Conservation (phyloP, 2,329 filamentous ascomycete genomes). For the Fusarium nanum region DNA sequence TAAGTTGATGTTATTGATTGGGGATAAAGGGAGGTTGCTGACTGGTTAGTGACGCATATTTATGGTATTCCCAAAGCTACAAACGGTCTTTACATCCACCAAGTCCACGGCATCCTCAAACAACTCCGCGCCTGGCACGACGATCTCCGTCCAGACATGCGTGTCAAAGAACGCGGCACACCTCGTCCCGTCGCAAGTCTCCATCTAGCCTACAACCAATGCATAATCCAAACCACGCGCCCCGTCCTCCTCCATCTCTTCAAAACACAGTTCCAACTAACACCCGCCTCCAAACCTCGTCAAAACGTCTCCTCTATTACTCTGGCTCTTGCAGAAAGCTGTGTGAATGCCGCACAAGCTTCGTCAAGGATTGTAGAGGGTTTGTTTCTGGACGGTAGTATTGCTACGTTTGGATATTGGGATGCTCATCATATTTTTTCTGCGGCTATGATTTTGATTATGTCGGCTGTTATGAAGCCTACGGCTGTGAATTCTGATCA, state of each 20-base stretch:
- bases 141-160: constrained; percentile 40
- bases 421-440: constrained; percentile 51
- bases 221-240: constrained; percentile 51
- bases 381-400: constrained; percentile 36
- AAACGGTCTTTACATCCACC: constrained; percentile 46
- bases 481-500: constrained; percentile 44
- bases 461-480: constrained; percentile 50
- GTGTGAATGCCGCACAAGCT: constrained; percentile 48
- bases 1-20: background rate
- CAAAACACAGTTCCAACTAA: constrained; percentile 45
- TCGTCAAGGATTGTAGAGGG: constrained; percentile 45
- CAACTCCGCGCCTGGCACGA: constrained; percentile 48
- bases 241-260: constrained; percentile 49
- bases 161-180: constrained; percentile 43
- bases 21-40: background rate
- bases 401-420: constrained; percentile 50
- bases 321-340: constrained; percentile 49
- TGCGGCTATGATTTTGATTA: constrained; percentile 47
- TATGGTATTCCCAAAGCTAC: constrained; percentile 47
- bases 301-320: constrained; percentile 50
- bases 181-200: constrained; percentile 45
- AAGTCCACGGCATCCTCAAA: constrained; percentile 47
- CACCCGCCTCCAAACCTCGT: background rate
- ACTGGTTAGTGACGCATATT: constrained; percentile 42
- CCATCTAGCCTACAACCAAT: constrained; percentile 51